Conservation (phyloP, 306 rosid species). For the Dryas octopetala region DNA sequence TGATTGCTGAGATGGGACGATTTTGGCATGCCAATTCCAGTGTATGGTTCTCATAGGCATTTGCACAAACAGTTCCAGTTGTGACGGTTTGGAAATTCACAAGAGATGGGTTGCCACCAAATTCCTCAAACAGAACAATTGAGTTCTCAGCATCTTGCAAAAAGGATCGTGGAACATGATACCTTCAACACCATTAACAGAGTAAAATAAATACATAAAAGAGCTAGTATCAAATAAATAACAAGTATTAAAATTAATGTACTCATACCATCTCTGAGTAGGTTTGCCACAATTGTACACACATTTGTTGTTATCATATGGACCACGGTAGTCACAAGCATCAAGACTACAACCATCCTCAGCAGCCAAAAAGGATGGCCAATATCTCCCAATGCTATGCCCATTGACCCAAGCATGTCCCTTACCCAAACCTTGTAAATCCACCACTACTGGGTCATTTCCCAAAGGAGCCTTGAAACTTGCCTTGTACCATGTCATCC, state of each 20-base stretch:
- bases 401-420: conserved; percentile 64
- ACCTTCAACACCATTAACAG: conserved; percentile 23
- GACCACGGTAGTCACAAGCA: conserved; percentile 53
- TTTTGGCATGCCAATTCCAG: conserved; percentile 47
- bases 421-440: conserved; percentile 46
- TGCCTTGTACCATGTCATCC: conserved; percentile 67
- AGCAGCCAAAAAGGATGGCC: conserved; percentile 44
- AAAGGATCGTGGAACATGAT: conserved; percentile 52
- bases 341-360: conserved; percentile 44
- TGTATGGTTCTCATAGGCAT: conserved; percentile 30
- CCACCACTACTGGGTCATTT: conserved; percentile 38
- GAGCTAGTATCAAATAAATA: background rate
- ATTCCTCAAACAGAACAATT: conserved; percentile 54
- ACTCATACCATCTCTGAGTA: conserved; percentile 45
- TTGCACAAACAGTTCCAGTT: conserved; percentile 35
- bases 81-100: conserved; percentile 39
- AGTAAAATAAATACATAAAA: background rate
- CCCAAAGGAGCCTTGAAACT: conserved; percentile 56
- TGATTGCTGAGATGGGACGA: conserved; percentile 35
- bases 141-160: conserved; percentile 36
- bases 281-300: conserved; percentile 50
- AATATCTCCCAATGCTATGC: conserved; percentile 36
- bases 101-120: conserved; percentile 46
- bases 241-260: background rate
- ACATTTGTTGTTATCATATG: conserved; percentile 40